Evolutionary conservation across 2,329 filamentous ascomycete genomes (phyloP).

Genomic region (Trichophyton equinum): DNA sequence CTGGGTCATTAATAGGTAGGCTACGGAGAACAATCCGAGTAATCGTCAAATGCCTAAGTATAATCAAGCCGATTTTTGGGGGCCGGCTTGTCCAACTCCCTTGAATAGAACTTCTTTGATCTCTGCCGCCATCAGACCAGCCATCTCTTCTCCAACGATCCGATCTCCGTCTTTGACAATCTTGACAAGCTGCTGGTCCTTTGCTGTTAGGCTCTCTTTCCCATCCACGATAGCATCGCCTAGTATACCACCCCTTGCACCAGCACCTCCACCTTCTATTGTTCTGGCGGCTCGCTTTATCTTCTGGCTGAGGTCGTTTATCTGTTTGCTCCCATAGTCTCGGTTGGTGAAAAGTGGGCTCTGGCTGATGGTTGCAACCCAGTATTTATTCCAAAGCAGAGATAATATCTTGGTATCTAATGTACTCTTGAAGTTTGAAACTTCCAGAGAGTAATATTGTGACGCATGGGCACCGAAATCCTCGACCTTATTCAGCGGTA

Average conservation of each 20-base stretch:
- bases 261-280: conserved; percentile 21
- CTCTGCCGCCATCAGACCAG: conserved; percentile 35
- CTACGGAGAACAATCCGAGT: too few relatives aligned
- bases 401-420: conserved; percentile 79
- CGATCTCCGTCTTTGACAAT: conserved; percentile 45
- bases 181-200: conserved; percentile 40
- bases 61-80: background rate
- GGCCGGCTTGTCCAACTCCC: conserved; percentile 19
- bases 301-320: conserved; percentile 75
- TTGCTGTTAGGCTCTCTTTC: conserved; percentile 12
- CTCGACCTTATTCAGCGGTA: conserved; percentile 84
- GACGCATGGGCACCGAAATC: conserved; percentile 90
- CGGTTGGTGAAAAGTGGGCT: conserved; percentile 83
- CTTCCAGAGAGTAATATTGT: conserved; percentile 81
- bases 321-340: conserved; percentile 85
- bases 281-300: conserved; percentile 51
- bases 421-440: conserved; percentile 88
- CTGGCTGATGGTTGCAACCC: conserved; percentile 75
- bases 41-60: background rate
- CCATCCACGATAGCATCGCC: conserved; percentile 10
- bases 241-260: conserved; percentile 13
- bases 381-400: conserved; percentile 93
- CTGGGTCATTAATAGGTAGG: background rate
- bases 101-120: conserved; percentile 42
- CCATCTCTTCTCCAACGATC: conserved; percentile 44